Base-by-base conservation (phyloP, 2,329 filamentous ascomycete species). In the Trichoderma atrobrunneum region DNA sequence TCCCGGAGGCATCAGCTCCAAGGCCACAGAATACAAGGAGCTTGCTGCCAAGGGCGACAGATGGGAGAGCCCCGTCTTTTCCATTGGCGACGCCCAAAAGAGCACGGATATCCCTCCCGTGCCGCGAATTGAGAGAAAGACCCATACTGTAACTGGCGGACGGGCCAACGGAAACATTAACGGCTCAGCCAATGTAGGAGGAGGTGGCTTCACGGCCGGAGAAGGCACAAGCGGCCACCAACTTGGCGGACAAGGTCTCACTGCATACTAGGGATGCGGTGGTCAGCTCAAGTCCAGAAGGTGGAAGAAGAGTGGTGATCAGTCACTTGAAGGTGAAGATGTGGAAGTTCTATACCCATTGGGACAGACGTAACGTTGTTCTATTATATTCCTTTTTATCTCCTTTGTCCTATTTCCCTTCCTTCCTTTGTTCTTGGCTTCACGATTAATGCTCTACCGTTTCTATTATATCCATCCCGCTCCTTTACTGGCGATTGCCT, bases 61-160 rank as follows among this genome's bases (percentile, higher is more conserved):
- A 81, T 99, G 96, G 96, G 92, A 97, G 86, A 97, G 93, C 73
- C 94, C 95, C 11, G 90, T 99, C 78, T 99, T 99, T 85, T 91
- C 90, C 73, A 92, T 98, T 77, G 95, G 96, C 62, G 88, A 84
- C 57, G 94, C 95, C 12, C 85, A 88, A 70, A 90, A 91, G 82
- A 94, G 93, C 56, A 87, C 83, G 28, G 88, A 92, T 78, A 87
- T 98, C 57, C 94, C 95, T 2, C 80, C 78, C n/a, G 84, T 86
- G 3, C 87, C 87, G 28, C 80, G 82, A 71, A 82, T 90, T 14
- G 81, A 83, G 72, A 83, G 83, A 73, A 89, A 89, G 82, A 63
- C 76, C 3, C 79, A 78, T 30, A 67, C 61, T 21, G 63, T 73
- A 43, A 69, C 73, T 26, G 68, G 68, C 56, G 73, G 73, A 28